Base-by-base conservation (phyloP, 192 early-diverging fungal species). In the Coemansia sp. region DNA sequence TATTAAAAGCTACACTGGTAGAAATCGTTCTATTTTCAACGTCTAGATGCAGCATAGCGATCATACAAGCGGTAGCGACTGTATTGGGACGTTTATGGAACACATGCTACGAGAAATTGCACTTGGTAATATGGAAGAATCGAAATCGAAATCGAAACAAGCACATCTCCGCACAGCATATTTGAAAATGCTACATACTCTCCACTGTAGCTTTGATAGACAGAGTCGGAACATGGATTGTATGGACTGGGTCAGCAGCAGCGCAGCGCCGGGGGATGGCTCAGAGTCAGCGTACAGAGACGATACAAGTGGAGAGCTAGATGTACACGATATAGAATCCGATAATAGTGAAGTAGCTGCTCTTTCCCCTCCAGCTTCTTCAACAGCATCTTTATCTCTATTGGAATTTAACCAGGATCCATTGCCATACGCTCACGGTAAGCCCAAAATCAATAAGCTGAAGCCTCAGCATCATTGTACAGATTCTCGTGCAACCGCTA, bases 91-190 rank as follows among this genome's bases (percentile, higher is more conserved):
- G 21, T 18, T 45, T 13, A 29, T 74, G 33, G 66, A 60, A 1
- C 58, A 64, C 33, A 35, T 74, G 30, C 10, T 74, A 18, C 35
- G n/a, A 29, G 48, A 51, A 46, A 59, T 64, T 39, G 48, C 65
- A 25, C 48, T 59, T 7, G 59, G 16, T 12, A 33, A n/a, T 18
- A n/a, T 15, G 26, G 51, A 18, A 9, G 18, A 49, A n/a, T n/a
- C 8, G 3, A 49, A 49, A 18, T 49, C 3, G 48, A n/a, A 2
- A 49, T 25, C 23, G 20, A 49, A 49, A 49, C 0, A 7, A 18
- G 20, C 20, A n/a, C 33, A 45, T 8, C 46, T 76, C 39, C 74
- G 59, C 20, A 34, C n/a, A 2, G 74, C 53, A n/a, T 76, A 76
- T 46, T 51, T 64, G 37, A n/a, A 35, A 3, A 28, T 76, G 26